Base-by-base conservation (phyloP, 306 rosid species). In the Lablab purpureus region DNA sequence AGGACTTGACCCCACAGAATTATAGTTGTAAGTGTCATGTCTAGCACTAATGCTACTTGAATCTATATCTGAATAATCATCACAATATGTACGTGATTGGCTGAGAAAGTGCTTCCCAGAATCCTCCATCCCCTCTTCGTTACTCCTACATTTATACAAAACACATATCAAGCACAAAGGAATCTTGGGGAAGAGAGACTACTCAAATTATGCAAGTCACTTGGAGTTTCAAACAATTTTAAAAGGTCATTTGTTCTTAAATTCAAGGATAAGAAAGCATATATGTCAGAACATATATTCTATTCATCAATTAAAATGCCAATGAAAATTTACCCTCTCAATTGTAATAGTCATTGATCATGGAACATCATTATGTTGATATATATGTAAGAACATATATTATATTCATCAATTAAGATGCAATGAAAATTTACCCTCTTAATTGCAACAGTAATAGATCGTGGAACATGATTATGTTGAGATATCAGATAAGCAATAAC, bases 21-120 rank as follows among this genome's bases (percentile, higher is more conserved):
- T 81, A 82, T 10, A 84, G 79, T 72, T 72, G 85, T 71, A 87
- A 80, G 75, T 84, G 82, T 88, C 92, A 71, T 84, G 83, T 84
- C 94, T 90, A 87, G 85, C 91, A 82, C 90, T 95, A 91, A 88
- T 78, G 85, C 92, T 95, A 95, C 81, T 73, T 59, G 92, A 89
- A 82, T 89, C 94, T 89, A 88, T 64, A 74, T 89, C 98, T 54
- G 90, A 85, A 88, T 81, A 77, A 84, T 87, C 81, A 65, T 87
- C 91, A 55, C 83, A 85, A 80, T 89, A 93, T 84, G 91, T 94
- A 93, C 88, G 88, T 19, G 89, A 86, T 75, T 88, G 94, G 86
- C 94, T 82, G 85, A 75, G 85, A 81, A 80, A 74, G 81, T 84
- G 92, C 89, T 87, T 93, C 80, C 80, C 89, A 46, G 87, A 90